Percentiles rank a stretch among this genome's conserved stretches.
phyloP scores from a whole-genome alignment of 441 rosid genomes.

The Biscutella laevigata region DNA sequence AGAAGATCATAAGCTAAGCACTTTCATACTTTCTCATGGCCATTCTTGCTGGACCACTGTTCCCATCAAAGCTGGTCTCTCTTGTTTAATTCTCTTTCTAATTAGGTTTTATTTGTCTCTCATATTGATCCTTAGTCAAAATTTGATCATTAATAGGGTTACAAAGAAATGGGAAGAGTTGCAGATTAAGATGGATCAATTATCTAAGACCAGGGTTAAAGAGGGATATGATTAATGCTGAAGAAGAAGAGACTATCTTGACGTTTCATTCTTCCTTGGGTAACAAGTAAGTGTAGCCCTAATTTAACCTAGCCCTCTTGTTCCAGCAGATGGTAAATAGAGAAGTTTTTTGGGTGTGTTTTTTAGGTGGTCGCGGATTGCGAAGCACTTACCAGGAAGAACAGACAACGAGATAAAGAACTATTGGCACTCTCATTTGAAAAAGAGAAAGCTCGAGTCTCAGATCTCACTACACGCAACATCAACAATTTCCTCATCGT shows the following conservation, averaged over 20 bases:
- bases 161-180: too few species aligned
- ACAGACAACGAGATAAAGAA: constrained; percentile 89
- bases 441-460: constrained; percentile 42
- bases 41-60: constrained; percentile 59
- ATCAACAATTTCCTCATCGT: background rate
- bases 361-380: constrained; percentile 85
- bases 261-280: constrained; percentile 62
- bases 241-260: constrained; percentile 62
- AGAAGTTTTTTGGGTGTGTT: background rate
- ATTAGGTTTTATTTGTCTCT: background rate
- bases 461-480: background rate
- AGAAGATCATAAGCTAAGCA: constrained; percentile 52
- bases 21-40: constrained; percentile 42
- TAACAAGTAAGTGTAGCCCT: constrained; percentile 55
- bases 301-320: background rate
- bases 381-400: too few species aligned
- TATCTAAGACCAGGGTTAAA: constrained; percentile 76
- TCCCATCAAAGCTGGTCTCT: constrained; percentile 48
- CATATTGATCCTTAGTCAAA: background rate
- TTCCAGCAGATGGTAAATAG: background rate
- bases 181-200: constrained; percentile 84
- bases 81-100: background rate
- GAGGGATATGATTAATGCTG: constrained; percentile 41
- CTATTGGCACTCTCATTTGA: constrained; percentile 78
- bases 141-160: constrained; percentile 32